phyloP scores from a whole-genome alignment of 2,329 filamentous ascomycete species.

The Aspergillus sp. region DNA sequence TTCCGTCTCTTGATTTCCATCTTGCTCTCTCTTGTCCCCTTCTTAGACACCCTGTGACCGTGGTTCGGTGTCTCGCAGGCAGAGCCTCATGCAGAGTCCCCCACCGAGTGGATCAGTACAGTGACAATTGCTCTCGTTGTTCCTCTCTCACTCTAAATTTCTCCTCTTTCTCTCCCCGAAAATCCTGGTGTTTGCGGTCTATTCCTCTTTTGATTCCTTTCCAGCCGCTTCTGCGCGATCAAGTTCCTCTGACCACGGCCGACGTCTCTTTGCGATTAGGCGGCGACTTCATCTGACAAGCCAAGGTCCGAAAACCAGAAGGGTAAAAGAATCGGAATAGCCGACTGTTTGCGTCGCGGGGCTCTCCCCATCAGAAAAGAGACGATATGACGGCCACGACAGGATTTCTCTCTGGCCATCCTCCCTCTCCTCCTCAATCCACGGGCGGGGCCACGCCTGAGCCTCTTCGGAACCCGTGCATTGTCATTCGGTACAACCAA shows the following conservation, averaged over 20 bases:
- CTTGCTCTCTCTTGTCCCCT: slow-evolving; percentile 9
- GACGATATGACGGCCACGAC: too few species aligned
- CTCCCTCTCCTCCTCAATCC: slow-evolving; percentile 33
- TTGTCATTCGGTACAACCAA: slow-evolving; percentile 15
- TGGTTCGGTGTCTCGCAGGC: background rate
- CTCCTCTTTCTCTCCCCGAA: background rate
- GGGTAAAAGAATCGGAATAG: background rate
- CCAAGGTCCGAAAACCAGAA: background rate
- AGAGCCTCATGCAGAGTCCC: background rate
- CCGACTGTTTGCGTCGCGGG: background rate
- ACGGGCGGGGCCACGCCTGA: slow-evolving; percentile 22
- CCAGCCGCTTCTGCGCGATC: background rate
- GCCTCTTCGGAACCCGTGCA: slow-evolving; percentile 13
- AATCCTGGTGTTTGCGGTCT: background rate
- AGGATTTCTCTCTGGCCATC: slow-evolving; percentile 14
- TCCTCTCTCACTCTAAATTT: background rate
- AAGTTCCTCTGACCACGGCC: background rate
- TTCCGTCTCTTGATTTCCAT: slow-evolving; percentile 6
- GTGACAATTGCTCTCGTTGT: background rate
- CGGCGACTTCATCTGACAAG: background rate
- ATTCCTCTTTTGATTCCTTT: background rate
- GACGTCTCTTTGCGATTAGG: background rate
- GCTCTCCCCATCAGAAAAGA: background rate
- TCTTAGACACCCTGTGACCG: background rate
- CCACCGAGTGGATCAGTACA: background rate